Evolutionary conservation across 1,284 basidiomycete genomes (phyloP).

Genomic region (Agaricales sp.): DNA sequence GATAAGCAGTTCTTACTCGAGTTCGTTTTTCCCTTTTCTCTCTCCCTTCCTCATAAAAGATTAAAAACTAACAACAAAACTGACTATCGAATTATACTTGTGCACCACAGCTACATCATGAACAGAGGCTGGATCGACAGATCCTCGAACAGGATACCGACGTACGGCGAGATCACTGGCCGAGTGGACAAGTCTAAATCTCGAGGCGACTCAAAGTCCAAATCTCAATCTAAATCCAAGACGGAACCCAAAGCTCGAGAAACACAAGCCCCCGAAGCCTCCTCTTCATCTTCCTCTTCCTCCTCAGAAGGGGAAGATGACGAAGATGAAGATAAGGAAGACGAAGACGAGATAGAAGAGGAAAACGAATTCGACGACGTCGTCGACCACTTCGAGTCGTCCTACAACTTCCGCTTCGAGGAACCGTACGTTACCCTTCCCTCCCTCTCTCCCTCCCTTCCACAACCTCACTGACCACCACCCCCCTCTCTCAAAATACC

Average conservation of each 20-base stretch:
- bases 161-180: slow-evolving; percentile 67
- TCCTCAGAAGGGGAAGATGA: slow-evolving; percentile 9
- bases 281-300: too few species aligned
- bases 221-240: slow-evolving; percentile 18
- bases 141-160: slow-evolving; percentile 61
- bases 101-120: slow-evolving; percentile 69
- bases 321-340: slow-evolving; percentile 16
- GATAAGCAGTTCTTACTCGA: slow-evolving; percentile 88
- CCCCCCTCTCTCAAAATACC: too few species aligned
- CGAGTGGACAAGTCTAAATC: slow-evolving; percentile 17
- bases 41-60: not conserved
- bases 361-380: slow-evolving; percentile 25
- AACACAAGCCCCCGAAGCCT: slow-evolving; percentile 14
- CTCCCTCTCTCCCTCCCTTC: not conserved
- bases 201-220: too few species aligned
- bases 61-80: not conserved
- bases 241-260: slow-evolving; percentile 27
- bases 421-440: slow-evolving; percentile 58
- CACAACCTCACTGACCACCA: too few species aligned
- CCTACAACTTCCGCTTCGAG: slow-evolving; percentile 94
- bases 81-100: not conserved
- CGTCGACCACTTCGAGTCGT: slow-evolving; percentile 41
- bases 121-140: slow-evolving; percentile 94
- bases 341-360: slow-evolving; percentile 19
- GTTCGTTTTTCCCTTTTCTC: slow-evolving; percentile 34